phyloP scores from a whole-genome alignment of 202 grass and related monocot genomes.

The Saccharum hybrid region DNA sequence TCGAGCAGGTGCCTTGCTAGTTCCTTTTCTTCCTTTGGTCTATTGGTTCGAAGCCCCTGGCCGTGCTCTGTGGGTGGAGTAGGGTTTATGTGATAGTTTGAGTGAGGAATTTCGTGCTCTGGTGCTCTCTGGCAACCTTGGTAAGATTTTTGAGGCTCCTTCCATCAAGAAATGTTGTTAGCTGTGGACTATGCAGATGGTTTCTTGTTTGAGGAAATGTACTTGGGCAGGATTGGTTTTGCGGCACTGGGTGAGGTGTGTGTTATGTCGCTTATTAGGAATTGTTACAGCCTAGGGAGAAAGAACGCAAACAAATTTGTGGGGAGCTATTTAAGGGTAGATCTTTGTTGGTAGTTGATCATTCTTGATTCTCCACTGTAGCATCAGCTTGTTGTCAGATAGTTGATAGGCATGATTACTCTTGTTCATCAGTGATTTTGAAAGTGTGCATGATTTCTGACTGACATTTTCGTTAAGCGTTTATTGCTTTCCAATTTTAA shows the following conservation, averaged over 20 bases:
- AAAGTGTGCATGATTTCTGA: neutral
- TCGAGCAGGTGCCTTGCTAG: conserved; percentile 58
- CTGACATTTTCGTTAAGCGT: neutral
- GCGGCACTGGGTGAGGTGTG: neutral
- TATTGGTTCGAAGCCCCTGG: neutral
- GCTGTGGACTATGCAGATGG: neutral
- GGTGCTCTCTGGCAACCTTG: neutral
- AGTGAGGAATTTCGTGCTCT: neutral
- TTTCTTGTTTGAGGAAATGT: conserved; percentile 35
- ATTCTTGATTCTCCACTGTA: too few relatives aligned
- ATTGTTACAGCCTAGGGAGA: too few relatives aligned
- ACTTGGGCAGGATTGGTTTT: conserved; percentile 8
- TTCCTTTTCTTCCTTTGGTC: conserved; percentile 22
- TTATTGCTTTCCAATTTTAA: neutral
- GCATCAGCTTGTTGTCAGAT: too few relatives aligned
- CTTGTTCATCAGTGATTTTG: too few relatives aligned
- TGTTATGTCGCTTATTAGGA: neutral
- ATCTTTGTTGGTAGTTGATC: too few relatives aligned
- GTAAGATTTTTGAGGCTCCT: neutral
- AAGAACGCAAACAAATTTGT: too few relatives aligned
- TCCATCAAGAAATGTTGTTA: neutral
- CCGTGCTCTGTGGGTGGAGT: conserved; percentile 12
- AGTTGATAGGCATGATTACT: too few relatives aligned
- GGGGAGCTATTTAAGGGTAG: too few relatives aligned
- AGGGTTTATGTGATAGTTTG: conserved; percentile 40